Evolutionary conservation across 768 basidiomycete genomes (phyloP).

Genomic region (Tulasnella calospora): DNA sequence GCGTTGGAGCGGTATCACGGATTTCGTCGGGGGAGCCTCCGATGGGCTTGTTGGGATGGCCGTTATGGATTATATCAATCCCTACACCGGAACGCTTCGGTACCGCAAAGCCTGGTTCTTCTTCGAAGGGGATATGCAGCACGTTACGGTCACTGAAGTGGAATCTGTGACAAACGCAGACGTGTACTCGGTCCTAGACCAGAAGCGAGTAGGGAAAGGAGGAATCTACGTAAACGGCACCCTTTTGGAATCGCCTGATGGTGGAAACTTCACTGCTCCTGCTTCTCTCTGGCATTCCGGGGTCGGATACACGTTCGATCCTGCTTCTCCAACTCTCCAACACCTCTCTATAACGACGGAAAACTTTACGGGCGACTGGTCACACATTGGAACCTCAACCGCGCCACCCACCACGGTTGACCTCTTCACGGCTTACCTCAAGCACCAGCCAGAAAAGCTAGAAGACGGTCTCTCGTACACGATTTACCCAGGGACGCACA

Average conservation of each 20-base stretch:
- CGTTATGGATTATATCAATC: conserved; percentile 64
- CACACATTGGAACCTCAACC: conserved; percentile 57
- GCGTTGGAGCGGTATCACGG: conserved; percentile 44
- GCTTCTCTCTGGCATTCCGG: conserved; percentile 58
- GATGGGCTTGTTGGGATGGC: conserved; percentile 53
- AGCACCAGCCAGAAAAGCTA: conserved; percentile 37
- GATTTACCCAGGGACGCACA: conserved; percentile 50
- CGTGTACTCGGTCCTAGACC: conserved; percentile 64
- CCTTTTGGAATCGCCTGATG: conserved; percentile 13
- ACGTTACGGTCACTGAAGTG: conserved; percentile 56
- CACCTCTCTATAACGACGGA: conserved; percentile 43
- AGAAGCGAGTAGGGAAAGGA: conserved; percentile 45
- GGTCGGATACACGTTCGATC: conserved; percentile 56
- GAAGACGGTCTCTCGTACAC: conserved; percentile 47
- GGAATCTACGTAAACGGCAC: conserved; percentile 45
- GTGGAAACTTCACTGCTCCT: conserved; percentile 31
- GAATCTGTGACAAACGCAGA: conserved; percentile 38
- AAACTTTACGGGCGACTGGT: conserved; percentile 56
- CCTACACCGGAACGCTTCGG: conserved; percentile 47
- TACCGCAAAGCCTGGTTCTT: conserved; percentile 76
- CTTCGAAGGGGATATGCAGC: conserved; percentile 56
- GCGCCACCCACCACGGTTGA: conserved; percentile 54
- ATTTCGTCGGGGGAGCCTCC: conserved; percentile 63
- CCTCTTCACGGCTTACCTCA: conserved; percentile 60
- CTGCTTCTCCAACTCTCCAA: not conserved